Percentiles rank a stretch among this genome's conserved stretches.
Conservation (phyloP, 164 flowering plant species). For the Aristolochia californica region DNA sequence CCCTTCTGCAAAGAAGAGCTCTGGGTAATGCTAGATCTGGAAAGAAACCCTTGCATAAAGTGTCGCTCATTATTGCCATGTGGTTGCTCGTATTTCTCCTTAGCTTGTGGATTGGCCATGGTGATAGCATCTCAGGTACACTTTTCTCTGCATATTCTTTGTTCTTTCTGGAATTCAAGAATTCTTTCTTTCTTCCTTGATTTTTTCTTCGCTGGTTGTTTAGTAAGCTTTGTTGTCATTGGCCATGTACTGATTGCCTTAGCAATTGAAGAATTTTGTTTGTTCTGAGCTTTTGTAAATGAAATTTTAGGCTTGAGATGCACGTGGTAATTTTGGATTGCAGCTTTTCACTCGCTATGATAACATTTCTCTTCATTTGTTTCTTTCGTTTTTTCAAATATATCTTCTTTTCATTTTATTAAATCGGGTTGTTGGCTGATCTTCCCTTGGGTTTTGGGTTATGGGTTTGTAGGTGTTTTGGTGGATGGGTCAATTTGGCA, state of each 20-base stretch:
- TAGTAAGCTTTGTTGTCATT: background rate
- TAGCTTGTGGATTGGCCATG: conserved; percentile 56
- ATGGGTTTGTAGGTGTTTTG: conserved; percentile 28
- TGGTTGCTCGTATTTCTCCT: conserved; percentile 72
- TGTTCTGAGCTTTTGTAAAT: no score
- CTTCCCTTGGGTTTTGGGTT: conserved; percentile 5
- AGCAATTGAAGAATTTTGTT: no score
- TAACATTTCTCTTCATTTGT: no score
- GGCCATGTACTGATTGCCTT: no score
- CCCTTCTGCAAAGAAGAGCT: conserved; percentile 72
- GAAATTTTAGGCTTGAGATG: no score
- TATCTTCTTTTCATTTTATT: background rate
- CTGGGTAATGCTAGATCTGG: conserved; percentile 30
- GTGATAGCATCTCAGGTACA: conserved; percentile 51
- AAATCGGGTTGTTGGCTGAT: background rate
- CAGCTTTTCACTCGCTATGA: no score
- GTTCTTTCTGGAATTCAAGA: background rate
- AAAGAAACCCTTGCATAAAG: conserved; percentile 37
- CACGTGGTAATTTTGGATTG: no score
- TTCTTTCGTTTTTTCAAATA: background rate
- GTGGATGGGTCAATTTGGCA: conserved; percentile 25
- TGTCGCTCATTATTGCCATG: conserved; percentile 46
- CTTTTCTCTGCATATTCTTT: background rate
- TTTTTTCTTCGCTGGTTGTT: background rate
- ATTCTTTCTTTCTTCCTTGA: background rate